These are phyloP conservation scores for Tardiomyces blankii DNA, from an alignment of 1,139 yeast genomes.

Conservation along the genomic window DNA sequence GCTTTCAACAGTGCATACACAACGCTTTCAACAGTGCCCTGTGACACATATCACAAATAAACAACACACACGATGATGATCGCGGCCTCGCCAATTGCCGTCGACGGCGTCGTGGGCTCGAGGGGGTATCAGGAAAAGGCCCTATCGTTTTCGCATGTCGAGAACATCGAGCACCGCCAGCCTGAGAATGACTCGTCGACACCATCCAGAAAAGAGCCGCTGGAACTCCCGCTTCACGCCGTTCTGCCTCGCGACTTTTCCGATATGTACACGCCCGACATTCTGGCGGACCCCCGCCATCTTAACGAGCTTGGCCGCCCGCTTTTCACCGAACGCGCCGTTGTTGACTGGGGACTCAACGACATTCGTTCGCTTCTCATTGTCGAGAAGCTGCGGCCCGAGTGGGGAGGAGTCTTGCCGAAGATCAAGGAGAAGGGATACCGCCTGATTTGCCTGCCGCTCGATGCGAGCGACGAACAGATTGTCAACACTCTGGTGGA, in stretches of 20 bases:
- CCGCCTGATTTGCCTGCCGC: conserved; percentile 37
- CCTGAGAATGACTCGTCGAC: not conserved
- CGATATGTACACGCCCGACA: conserved; percentile 46
- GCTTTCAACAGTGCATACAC: too few relatives aligned
- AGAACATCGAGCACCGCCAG: not conserved
- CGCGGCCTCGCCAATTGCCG: not conserved
- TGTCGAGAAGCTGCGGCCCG: conserved; percentile 36
- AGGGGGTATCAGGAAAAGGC: not conserved
- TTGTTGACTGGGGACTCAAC: conserved; percentile 55
- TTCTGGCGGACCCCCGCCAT: conserved; percentile 20
- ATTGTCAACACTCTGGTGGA: conserved; percentile 38
- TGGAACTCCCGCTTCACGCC: conserved; percentile 17
- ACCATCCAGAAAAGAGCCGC: not conserved
- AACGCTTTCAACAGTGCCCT: too few relatives aligned
- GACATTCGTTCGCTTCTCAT: conserved; percentile 53
- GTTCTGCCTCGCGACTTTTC: conserved; percentile 39
- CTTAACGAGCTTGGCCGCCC: conserved; percentile 46
- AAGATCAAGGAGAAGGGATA: conserved; percentile 30
- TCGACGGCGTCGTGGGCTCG: not conserved
- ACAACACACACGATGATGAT: not conserved
- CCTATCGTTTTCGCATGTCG: not conserved
- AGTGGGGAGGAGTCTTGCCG: conserved; percentile 45
- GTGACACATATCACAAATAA: too few relatives aligned
- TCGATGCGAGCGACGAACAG: conserved; percentile 36
- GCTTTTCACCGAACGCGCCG: conserved; percentile 43